These are phyloP conservation scores for Zelopaecilomyces penicillatus DNA, from an alignment of 2,329 filamentous ascomycete genomes.

Conservation along the genomic window DNA sequence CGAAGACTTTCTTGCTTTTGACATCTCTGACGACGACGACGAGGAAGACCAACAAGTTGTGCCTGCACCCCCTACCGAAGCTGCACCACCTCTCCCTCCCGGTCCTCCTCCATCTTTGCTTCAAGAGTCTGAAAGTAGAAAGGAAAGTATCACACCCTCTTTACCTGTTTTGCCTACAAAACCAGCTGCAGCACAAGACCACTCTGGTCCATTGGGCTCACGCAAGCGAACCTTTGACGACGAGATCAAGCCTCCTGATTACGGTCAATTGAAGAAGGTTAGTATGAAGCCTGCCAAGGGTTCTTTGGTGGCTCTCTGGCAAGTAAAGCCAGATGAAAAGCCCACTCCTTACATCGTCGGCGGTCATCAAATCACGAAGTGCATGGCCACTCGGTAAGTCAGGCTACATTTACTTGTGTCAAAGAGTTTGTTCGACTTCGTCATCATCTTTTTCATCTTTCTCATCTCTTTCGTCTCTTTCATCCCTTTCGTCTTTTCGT, in stretches of 20 bases:
- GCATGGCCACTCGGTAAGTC: slow-evolving; percentile 48
- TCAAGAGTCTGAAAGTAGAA: background rate
- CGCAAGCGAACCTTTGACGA: slow-evolving; percentile 70
- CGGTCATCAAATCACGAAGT: slow-evolving; percentile 45
- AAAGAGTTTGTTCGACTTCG: background rate
- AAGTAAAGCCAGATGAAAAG: slow-evolving; percentile 30
- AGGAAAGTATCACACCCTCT: background rate
- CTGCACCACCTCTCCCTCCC: slow-evolving; percentile 14
- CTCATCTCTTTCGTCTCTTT: background rate
- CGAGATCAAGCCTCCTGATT: slow-evolving; percentile 50
- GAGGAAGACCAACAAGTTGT: slow-evolving; percentile 12
- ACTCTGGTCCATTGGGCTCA: slow-evolving; percentile 44
- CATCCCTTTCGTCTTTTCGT: too few species aligned
- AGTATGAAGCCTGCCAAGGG: slow-evolving; percentile 43
- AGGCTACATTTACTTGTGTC: background rate
- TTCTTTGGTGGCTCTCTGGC: slow-evolving; percentile 45
- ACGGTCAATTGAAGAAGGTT: slow-evolving; percentile 43
- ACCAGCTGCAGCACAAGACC: slow-evolving; percentile 17
- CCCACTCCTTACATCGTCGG: slow-evolving; percentile 54
- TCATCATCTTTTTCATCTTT: background rate
- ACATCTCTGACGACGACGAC: slow-evolving; percentile 50
- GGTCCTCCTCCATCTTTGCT: slow-evolving; percentile 12
- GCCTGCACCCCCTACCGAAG: slow-evolving; percentile 11
- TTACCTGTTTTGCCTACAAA: slow-evolving; percentile 6
- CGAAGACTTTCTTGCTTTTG: slow-evolving; percentile 87